Percentiles rank a stretch among this genome's conserved stretches.
Evolutionary conservation across 192 early-diverging fungal species (phyloP).

Genomic region (Kickxella alabastrina): DNA sequence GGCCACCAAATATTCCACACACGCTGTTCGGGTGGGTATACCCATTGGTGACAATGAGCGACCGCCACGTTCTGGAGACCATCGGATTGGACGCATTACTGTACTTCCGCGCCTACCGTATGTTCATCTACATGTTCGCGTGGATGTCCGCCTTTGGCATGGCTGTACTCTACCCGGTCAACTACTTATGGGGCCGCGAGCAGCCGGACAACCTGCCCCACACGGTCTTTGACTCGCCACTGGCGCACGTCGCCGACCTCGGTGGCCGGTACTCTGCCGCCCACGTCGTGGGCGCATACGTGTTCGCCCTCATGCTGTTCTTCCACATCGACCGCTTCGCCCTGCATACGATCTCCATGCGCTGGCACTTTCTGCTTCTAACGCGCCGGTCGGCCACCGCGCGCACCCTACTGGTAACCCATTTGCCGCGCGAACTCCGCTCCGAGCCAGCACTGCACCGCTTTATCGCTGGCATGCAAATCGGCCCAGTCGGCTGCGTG

Average conservation of each 20-base stretch:
- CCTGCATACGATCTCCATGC: conserved; percentile 46
- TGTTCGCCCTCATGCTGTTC: conserved; percentile 39
- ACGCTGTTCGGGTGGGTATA: conserved; percentile 50
- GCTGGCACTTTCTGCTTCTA: conserved; percentile 52
- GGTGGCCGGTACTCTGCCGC: conserved; percentile 23
- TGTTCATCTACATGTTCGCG: conserved; percentile 50
- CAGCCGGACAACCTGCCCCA: conserved; percentile 8
- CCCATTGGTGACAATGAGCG: conserved; percentile 45
- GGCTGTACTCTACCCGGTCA: conserved; percentile 40
- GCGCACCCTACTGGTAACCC: conserved; percentile 67
- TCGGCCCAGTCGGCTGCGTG: conserved; percentile 62
- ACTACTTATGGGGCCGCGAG: conserved; percentile 36
- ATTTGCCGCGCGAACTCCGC: conserved; percentile 61
- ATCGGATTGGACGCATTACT: conserved; percentile 48
- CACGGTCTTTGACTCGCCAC: conserved; percentile 45
- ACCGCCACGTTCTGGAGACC: conserved; percentile 49
- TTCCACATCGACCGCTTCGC: conserved; percentile 52
- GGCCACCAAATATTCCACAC: conserved; percentile 42
- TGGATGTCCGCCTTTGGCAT: conserved; percentile 36
- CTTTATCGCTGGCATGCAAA: conserved; percentile 58
- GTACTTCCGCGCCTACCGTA: conserved; percentile 45
- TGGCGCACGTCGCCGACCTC: conserved; percentile 22
- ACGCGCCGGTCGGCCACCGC: conserved; percentile 46
- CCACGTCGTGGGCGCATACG: conserved; percentile 41
- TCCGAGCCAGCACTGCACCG: conserved; percentile 50